Evolutionary conservation across 345 rosid genomes (phyloP).

Genomic region (Anastatica hierochuntica): DNA sequence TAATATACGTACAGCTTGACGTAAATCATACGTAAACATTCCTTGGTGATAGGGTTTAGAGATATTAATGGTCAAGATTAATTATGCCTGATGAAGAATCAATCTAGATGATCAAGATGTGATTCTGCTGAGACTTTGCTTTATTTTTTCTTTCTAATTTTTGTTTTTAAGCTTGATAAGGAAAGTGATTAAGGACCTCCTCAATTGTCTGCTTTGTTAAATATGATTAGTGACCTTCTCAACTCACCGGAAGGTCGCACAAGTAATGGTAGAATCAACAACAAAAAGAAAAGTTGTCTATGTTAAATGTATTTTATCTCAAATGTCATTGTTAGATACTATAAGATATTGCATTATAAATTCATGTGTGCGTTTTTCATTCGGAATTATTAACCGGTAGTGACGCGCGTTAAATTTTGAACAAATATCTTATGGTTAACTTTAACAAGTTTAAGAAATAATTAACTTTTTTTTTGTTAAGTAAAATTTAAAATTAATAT

Average conservation of each 20-base stretch:
- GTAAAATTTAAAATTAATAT: background rate
- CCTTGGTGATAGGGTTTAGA: background rate
- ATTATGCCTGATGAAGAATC: slow-evolving; percentile 18
- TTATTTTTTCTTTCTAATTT: slow-evolving; percentile 11
- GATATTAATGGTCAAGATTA: slow-evolving; percentile 18
- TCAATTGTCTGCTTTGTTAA: slow-evolving; percentile 24
- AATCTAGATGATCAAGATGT: slow-evolving; percentile 21
- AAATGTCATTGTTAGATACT: slow-evolving; percentile 10
- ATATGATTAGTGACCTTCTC: slow-evolving; percentile 18
- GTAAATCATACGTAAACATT: slow-evolving; percentile 12
- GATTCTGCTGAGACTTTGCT: slow-evolving; percentile 23
- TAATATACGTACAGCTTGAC: background rate
- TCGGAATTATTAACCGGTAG: background rate
- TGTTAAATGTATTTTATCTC: slow-evolving; percentile 8
- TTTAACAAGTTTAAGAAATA: too few species aligned
- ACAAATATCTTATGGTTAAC: too few species aligned
- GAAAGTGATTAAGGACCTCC: slow-evolving; percentile 28
- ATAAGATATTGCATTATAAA: slow-evolving; percentile 5
- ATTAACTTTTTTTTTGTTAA: too few species aligned
- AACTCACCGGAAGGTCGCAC: slow-evolving; percentile 20
- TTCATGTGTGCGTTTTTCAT: background rate
- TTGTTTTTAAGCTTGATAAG: slow-evolving; percentile 16
- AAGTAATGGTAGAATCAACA: slow-evolving; percentile 3
- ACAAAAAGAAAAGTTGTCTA: background rate
- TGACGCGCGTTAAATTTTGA: too few species aligned